Conservation (phyloP, 1,284 basidiomycete genomes). For the Naganishia albida region DNA sequence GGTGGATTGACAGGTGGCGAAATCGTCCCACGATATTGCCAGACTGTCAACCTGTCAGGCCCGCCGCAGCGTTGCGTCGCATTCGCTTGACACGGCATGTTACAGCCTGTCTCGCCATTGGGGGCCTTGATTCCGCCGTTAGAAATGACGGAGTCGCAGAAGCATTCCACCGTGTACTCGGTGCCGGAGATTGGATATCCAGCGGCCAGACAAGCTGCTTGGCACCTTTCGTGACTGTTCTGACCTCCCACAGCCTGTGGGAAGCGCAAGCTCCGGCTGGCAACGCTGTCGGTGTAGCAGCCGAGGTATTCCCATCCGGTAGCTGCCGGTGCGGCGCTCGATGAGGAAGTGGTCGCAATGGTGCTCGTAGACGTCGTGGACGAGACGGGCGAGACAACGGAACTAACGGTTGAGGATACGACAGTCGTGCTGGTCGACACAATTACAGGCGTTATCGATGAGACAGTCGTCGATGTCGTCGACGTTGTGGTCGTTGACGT, state of each 20-base stretch:
- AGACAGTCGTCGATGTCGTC: too few species aligned
- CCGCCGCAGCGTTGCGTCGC: neutral
- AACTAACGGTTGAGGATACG: too few species aligned
- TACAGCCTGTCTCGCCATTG: neutral
- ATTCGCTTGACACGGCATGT: conserved; percentile 4
- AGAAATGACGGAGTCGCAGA: conserved; percentile 32
- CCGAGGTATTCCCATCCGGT: conserved; percentile 13
- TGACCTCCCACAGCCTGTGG: neutral
- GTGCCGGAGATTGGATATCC: conserved; percentile 33
- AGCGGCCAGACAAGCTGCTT: conserved; percentile 36
- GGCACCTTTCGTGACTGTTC: conserved; percentile 38
- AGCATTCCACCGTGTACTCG: conserved; percentile 37
- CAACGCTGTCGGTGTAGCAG: conserved; percentile 6
- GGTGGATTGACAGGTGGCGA: conserved; percentile 38
- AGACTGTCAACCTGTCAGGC: neutral
- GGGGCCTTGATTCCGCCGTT: conserved; percentile 8
- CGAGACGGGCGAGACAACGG: too few species aligned
- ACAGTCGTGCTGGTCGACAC: too few species aligned
- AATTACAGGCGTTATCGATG: too few species aligned
- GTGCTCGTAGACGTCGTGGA: neutral
- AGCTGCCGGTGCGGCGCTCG: neutral
- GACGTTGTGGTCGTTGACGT: too few species aligned
- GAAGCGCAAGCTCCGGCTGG: neutral
- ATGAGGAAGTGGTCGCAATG: conserved; percentile 19
- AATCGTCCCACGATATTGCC: neutral